phyloP scores from a whole-genome alignment of 1,284 basidiomycete genomes.

The Irpex rosettiformis region DNA sequence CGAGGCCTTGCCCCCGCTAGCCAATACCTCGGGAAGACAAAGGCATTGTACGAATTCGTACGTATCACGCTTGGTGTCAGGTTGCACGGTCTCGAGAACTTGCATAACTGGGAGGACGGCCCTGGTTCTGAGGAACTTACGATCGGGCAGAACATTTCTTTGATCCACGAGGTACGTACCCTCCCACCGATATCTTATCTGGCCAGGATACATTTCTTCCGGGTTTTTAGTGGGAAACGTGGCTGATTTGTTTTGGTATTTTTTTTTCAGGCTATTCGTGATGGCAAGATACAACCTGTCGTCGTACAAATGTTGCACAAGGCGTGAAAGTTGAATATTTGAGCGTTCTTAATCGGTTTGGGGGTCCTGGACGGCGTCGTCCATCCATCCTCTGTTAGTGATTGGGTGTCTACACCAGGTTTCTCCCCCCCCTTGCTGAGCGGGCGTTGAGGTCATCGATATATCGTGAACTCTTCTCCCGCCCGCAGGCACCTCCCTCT shows the following conservation, averaged over 20 bases:
- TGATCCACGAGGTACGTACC: slow-evolving; percentile 51
- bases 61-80: slow-evolving; percentile 60
- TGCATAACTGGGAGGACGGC: slow-evolving; percentile 49
- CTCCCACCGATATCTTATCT: neutral
- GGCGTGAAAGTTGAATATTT: no score
- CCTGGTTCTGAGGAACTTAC: slow-evolving; percentile 58
- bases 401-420: no score
- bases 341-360: no score
- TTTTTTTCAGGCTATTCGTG: slow-evolving; percentile 50
- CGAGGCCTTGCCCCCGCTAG: slow-evolving; percentile 59
- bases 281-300: slow-evolving; percentile 64
- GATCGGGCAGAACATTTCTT: slow-evolving; percentile 61
- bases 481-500: no score
- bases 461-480: no score
- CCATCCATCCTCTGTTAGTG: no score
- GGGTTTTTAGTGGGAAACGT: neutral
- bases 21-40: slow-evolving; percentile 58
- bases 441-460: no score
- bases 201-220: neutral
- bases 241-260: slow-evolving; percentile 25
- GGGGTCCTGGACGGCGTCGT: no score
- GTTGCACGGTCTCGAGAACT: slow-evolving; percentile 76
- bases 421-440: no score
- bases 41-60: slow-evolving; percentile 68
- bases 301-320: slow-evolving; percentile 47